phyloP scores from a whole-genome alignment of 306 rosid species.

The Prunus campanulata region DNA sequence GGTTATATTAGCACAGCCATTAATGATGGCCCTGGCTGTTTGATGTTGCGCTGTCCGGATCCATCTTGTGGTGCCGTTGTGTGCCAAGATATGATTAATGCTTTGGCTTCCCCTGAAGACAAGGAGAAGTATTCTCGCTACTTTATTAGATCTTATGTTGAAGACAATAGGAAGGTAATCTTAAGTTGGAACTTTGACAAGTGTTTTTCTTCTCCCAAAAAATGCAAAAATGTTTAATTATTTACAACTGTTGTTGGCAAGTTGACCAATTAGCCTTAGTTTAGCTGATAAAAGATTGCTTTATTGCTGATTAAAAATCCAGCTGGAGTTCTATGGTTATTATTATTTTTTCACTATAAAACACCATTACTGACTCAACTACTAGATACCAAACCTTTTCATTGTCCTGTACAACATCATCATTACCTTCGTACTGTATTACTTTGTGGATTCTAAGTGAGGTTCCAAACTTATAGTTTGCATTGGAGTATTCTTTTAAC shows the following conservation, averaged over 20 bases:
- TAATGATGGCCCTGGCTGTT: slow-evolving; percentile 92
- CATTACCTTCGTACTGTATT: neutral
- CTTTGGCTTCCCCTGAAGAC: slow-evolving; percentile 56
- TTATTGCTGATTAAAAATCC: neutral
- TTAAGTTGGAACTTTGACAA: slow-evolving; percentile 1
- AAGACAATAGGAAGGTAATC: slow-evolving; percentile 82
- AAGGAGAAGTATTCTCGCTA: slow-evolving; percentile 69
- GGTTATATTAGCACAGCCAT: slow-evolving; percentile 83
- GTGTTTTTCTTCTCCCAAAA: neutral
- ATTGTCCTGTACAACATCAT: neutral
- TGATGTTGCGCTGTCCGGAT: slow-evolving; percentile 88
- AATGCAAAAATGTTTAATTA: neutral
- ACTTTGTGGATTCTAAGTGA: neutral
- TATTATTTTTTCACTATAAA: no score
- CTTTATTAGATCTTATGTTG: slow-evolving; percentile 82
- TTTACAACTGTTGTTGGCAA: neutral
- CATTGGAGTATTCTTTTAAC: neutral
- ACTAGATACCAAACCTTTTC: neutral
- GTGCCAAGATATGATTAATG: slow-evolving; percentile 73
- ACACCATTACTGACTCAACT: no score
- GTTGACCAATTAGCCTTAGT: neutral
- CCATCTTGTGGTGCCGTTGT: slow-evolving; percentile 83
- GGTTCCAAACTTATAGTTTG: neutral
- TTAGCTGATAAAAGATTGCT: neutral
- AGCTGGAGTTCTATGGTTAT: no score